Evolutionary conservation across 2,329 filamentous ascomycete genomes (phyloP), one percentile per base, ranked within the genome.

Genomic region (Apiospora aurea): DNA sequence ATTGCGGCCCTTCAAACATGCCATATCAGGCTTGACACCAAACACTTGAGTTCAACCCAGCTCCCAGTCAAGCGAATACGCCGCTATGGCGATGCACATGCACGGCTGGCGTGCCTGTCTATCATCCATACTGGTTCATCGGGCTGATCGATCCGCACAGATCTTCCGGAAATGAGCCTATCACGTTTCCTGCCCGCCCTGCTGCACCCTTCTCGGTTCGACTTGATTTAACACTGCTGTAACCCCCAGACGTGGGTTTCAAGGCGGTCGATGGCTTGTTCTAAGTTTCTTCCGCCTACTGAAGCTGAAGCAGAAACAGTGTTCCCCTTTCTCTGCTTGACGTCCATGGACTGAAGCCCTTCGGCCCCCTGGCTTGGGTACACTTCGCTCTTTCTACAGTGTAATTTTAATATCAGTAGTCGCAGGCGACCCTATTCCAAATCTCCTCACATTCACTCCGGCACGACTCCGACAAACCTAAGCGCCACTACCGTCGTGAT

Each of bases 381-480:
- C 34, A 64, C 34, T 64, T 64, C 29, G 57, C 41, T 64, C 57
- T 64, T 64, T 64, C 41, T 14, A 41, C 34, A 64, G 57, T 68
- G 6, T 68, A 46, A 46, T 57, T 69, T 69, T 51, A 14, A 34
- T 43, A 18, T 43, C 49, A 43, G 46, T 69, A 24, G 46, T 69
- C 68, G 68, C 68, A 47, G 68, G 68, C 68, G 68, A 69, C 68
- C 38, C 14, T 41, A 49, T 69, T 43, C 2, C 47, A 46, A 47
- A 46, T 38, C 13, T 6, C n/a, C 18, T 8, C 29, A 29, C 66
- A 46, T n/a, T 18, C 66, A 21, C 34, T 7, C 43, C 41, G 41
- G 26, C 44, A 46, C 66, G 16, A 26, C 57, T 64, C 34, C 57
- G 57, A 68, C 66, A 29, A 68, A 68, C 41, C 6, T 47, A 29